Conservation (phyloP, 768 basidiomycete genomes). For the Mycena rosella region DNA sequence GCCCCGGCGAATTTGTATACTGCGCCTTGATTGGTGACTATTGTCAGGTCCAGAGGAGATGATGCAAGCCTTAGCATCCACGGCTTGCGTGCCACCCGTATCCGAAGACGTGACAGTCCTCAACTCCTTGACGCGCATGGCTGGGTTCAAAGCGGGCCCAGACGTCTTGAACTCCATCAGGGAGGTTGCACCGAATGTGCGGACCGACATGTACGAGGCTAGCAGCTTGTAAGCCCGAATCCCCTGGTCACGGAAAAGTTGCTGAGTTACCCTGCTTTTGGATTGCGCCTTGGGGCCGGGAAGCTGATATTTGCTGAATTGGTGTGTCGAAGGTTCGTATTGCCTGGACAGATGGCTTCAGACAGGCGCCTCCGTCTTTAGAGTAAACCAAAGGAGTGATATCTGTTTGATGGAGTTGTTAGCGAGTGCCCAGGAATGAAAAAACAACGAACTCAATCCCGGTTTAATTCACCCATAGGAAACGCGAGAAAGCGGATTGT, state of each 20-base stretch:
- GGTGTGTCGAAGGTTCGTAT: slow-evolving; percentile 71
- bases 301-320: slow-evolving; percentile 71
- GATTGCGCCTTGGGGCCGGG: slow-evolving; percentile 28
- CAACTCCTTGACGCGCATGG: slow-evolving; percentile 46
- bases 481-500: slow-evolving; percentile 60
- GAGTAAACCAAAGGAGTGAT: slow-evolving; percentile 57
- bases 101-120: slow-evolving; percentile 55
- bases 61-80: slow-evolving; percentile 62
- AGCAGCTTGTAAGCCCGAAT: background rate
- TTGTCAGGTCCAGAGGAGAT: slow-evolving; percentile 45
- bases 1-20: slow-evolving; percentile 61
- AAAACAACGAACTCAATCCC: slow-evolving; percentile 65
- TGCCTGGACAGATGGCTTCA: slow-evolving; percentile 58
- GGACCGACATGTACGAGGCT: slow-evolving; percentile 56
- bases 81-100: slow-evolving; percentile 53
- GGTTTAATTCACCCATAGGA: slow-evolving; percentile 71
- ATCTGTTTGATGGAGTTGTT: slow-evolving; percentile 52
- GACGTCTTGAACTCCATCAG: slow-evolving; percentile 49
- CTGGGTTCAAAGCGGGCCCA: slow-evolving; percentile 15
- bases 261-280: slow-evolving; percentile 8
- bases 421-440: background rate
- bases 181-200: slow-evolving; percentile 61
- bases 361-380: slow-evolving; percentile 43
- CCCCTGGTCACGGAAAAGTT: background rate
- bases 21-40: slow-evolving; percentile 65